These are phyloP conservation scores for Plasmodium fragile DNA, from an alignment of 169 alveolate species.

Conservation along the genomic window DNA sequence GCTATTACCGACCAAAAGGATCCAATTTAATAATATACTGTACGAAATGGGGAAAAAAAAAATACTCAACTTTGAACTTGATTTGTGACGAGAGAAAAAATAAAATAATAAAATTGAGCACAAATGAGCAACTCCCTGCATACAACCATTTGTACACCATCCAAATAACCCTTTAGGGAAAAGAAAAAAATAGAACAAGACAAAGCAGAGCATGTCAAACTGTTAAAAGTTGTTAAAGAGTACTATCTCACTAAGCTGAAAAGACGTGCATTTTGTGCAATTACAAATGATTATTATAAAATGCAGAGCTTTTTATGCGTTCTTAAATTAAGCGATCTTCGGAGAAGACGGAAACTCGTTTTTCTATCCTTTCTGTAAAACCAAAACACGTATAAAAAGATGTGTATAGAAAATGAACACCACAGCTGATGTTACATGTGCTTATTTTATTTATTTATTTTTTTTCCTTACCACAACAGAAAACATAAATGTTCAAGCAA, in stretches of 20 bases:
- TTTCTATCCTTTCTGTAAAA: slow-evolving; percentile 40
- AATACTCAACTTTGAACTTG: not conserved
- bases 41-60: not conserved
- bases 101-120: not conserved
- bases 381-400: not conserved
- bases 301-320: slow-evolving; percentile 38
- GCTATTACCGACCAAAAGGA: slow-evolving; percentile 36
- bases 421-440: not conserved
- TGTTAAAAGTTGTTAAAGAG: slow-evolving; percentile 39
- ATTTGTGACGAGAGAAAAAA: not conserved
- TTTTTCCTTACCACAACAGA: slow-evolving; percentile 27
- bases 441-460: not conserved
- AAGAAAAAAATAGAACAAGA: slow-evolving; percentile 57
- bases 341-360: slow-evolving; percentile 44
- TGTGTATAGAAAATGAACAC: not conserved
- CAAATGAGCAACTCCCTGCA: not conserved
- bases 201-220: slow-evolving; percentile 36
- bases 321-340: slow-evolving; percentile 39
- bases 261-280: slow-evolving; percentile 35
- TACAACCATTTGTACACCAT: not conserved
- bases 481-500: slow-evolving; percentile 31
- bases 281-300: slow-evolving; percentile 51
- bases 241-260: slow-evolving; percentile 30
- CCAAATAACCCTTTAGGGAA: slow-evolving; percentile 12
- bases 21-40: slow-evolving; percentile 54